These are phyloP conservation scores for Kwoniella dendrophila DNA, from an alignment of 768 basidiomycete genomes.

Conservation along the genomic window DNA sequence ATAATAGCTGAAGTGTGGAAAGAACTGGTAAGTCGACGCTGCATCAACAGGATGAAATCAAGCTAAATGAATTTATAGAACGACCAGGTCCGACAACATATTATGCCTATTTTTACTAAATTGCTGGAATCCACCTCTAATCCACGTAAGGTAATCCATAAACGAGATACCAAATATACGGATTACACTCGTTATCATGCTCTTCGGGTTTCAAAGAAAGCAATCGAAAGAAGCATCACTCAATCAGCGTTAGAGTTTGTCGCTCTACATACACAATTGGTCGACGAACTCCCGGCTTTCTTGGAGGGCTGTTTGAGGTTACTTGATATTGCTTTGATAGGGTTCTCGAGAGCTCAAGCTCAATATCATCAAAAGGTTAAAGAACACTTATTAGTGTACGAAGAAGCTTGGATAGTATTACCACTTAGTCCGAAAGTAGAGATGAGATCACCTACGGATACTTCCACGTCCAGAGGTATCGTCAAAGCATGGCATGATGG, in stretches of 20 bases:
- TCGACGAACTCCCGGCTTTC: slow-evolving; percentile 54
- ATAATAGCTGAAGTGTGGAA: slow-evolving; percentile 40
- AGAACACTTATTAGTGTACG: slow-evolving; percentile 30
- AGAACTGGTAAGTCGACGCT: slow-evolving; percentile 40
- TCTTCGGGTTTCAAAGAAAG: slow-evolving; percentile 29
- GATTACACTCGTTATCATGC: slow-evolving; percentile 50
- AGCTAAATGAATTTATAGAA: slow-evolving; percentile 33
- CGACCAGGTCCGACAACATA: slow-evolving; percentile 42
- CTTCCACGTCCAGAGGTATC: slow-evolving; percentile 24
- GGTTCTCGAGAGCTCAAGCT: slow-evolving; percentile 46
- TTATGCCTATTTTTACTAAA: slow-evolving; percentile 50
- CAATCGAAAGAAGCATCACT: slow-evolving; percentile 41
- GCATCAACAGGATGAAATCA: not conserved
- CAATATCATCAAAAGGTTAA: slow-evolving; percentile 37
- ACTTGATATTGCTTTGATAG: slow-evolving; percentile 43
- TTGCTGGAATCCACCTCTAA: slow-evolving; percentile 46
- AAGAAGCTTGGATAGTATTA: slow-evolving; percentile 32
- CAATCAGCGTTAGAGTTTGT: slow-evolving; percentile 52
- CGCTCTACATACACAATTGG: slow-evolving; percentile 54
- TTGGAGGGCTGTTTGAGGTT: slow-evolving; percentile 52
- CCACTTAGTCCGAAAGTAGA: slow-evolving; percentile 14
- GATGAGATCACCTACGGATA: slow-evolving; percentile 1
- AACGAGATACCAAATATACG: slow-evolving; percentile 38
- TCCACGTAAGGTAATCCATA: slow-evolving; percentile 49
- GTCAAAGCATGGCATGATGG: slow-evolving; percentile 40